Conservation (phyloP, 1,139 yeast species). For the Suzukiozyma palmioleophila region DNA sequence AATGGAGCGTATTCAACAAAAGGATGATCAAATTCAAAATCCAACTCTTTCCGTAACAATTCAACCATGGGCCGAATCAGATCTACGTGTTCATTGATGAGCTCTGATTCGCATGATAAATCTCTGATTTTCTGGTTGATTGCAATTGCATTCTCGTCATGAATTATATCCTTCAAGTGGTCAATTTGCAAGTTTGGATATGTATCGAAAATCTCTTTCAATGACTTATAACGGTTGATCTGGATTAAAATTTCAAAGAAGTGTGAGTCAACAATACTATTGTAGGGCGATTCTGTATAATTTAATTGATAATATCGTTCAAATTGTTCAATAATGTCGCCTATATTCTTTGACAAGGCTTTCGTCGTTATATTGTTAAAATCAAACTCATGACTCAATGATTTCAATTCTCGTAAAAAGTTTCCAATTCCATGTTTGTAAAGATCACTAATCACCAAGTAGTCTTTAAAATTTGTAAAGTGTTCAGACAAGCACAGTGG, state of each 20-base stretch:
- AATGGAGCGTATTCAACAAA: constrained; percentile 5
- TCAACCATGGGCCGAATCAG: constrained; percentile 1
- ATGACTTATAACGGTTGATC: constrained; percentile 21
- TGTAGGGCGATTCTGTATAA: constrained; percentile 5
- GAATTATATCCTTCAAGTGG: constrained; percentile 5
- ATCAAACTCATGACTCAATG: constrained; percentile 21
- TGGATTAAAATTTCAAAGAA: constrained; percentile 23
- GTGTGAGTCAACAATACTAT: constrained; percentile 11
- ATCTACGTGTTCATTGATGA: constrained; percentile 4
- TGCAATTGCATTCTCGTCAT: constrained; percentile 7
- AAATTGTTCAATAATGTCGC: constrained; percentile 18
- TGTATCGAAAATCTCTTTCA: constrained; percentile 16
- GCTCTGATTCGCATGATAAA: constrained; percentile 1
- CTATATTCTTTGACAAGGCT: constrained; percentile 18
- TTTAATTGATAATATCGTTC: constrained; percentile 12
- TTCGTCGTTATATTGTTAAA: constrained; percentile 12
- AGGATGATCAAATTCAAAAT: background rate
- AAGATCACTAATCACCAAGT: constrained; percentile 9
- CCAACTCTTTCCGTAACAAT: constrained; percentile 1
- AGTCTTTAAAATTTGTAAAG: constrained; percentile 8
- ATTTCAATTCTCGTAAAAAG: constrained; percentile 21
- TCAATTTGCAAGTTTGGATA: constrained; percentile 12
- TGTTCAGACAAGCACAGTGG: constrained; percentile 9
- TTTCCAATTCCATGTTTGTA: constrained; percentile 21
- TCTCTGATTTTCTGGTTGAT: constrained; percentile 1